These are phyloP conservation scores for Liriodendron chinense DNA, from an alignment of 164 flowering plant species.

Conservation along the genomic window DNA sequence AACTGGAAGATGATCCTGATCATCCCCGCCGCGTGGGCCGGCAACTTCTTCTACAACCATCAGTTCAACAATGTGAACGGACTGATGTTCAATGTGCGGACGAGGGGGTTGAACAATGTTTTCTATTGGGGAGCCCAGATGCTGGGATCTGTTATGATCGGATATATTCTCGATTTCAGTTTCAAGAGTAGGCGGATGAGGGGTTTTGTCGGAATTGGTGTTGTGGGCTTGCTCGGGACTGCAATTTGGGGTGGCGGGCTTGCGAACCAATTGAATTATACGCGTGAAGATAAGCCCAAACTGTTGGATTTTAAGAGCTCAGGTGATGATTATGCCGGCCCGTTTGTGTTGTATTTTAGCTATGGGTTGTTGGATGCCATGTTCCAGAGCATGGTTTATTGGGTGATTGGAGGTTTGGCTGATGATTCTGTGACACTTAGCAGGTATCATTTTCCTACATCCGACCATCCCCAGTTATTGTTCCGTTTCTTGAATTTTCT, in stretches of 20 bases:
- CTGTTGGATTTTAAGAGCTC: slow-evolving; percentile 74
- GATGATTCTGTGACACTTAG: slow-evolving; percentile 88
- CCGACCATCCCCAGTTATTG: background rate
- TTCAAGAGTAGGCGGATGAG: slow-evolving; percentile 68
- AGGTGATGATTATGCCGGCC: slow-evolving; percentile 66
- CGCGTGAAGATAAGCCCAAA: slow-evolving; percentile 24
- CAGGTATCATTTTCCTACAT: slow-evolving; percentile 44
- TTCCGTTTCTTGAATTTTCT: background rate
- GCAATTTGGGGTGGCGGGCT: slow-evolving; percentile 91
- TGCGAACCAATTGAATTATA: slow-evolving; percentile 65
- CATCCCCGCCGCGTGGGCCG: slow-evolving; percentile 83
- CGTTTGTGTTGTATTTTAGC: slow-evolving; percentile 74
- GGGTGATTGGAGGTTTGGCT: slow-evolving; percentile 93
- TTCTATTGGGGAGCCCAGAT: slow-evolving; percentile 99
- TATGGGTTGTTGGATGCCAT: slow-evolving; percentile 89
- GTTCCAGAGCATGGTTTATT: slow-evolving; percentile 89
- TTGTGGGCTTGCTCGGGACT: slow-evolving; percentile 58
- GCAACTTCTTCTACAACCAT: slow-evolving; percentile 88
- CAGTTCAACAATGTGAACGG: slow-evolving; percentile 89
- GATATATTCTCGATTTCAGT: slow-evolving; percentile 73
- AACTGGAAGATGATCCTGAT: slow-evolving; percentile 85
- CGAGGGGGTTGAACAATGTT: slow-evolving; percentile 87
- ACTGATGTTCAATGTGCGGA: slow-evolving; percentile 66
- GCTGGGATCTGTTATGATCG: slow-evolving; percentile 78
- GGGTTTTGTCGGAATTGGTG: slow-evolving; percentile 61